Base-by-base conservation (phyloP, 768 basidiomycete species). In the Termitomyces sp. region DNA sequence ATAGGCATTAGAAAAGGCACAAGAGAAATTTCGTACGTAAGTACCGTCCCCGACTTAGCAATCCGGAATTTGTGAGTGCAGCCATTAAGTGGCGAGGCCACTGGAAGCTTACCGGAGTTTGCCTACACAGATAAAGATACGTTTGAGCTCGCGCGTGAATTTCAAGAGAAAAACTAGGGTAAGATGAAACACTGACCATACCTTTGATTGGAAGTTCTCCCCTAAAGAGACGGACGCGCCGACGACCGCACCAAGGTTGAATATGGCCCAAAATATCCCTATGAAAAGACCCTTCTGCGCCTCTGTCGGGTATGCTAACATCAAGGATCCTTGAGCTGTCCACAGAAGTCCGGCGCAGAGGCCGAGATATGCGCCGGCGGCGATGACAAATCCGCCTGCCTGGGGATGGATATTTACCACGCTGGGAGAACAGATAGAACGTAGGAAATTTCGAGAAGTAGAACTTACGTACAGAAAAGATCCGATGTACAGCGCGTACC, bases 311-410 rank as follows among this genome's bases (percentile, higher is more conserved):
- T 93, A 93, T 5, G 88, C 83, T 70, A 94, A 72, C 85, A 92
- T 92, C 58, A 93, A 73, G 18, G 83, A 86, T n/a, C 90, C 92
- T 65, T 93, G 90, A 0, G 90, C 88, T 0, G 90, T 87, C 91
- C 91, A 92, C 8, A 92, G 73, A 45, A 93, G 66, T 50, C 78
- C 79, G 1, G 79, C 90, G 64, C 86, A 89, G 50, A 90, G 60
- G 18, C 91, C 91, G 18, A 92, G 83, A 55, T 89, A 65, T 40
- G 86, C 86, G 20, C 90, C 91, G 3, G 88, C 78, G 18, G 75
- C 81, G 61, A 92, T 82, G 45, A 88, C 83, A 66, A 92, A 92
- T 32, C 72, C 74, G 35, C 78, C 77, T 9, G 83, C 82, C 22
- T 74, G 66, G 8, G 79, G 76, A 63, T 91, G 87, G 36, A 91